Base-by-base conservation (phyloP, 257 asterid genomes). In the Penstemon davidsonii region DNA sequence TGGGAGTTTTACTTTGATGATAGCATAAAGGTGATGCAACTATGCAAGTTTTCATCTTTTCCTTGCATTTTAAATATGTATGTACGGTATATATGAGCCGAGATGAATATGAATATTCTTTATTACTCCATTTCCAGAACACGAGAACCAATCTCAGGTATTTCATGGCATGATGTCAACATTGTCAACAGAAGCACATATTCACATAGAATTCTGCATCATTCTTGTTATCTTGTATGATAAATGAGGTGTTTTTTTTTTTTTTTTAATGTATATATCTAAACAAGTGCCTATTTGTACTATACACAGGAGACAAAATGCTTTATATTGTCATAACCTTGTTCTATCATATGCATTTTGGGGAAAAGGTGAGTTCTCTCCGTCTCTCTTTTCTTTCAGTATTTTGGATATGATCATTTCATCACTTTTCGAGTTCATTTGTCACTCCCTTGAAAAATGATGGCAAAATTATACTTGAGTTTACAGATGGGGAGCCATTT, bases 71-170 rank as follows among this genome's bases (percentile, higher is more conserved):
- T 46, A 88, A 88, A 81, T 90, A 85, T 55, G 75, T 88, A 58
- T 90, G 96, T 69, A 4, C 84, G 83, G 97, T 96, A 40, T 83
- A 86, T 77, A 80, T 90, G 79, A 65, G 78, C 76, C 87, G 82
- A 85, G 71, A 33, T 49, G 62, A 66, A 19, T 25, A 25, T 25
- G 33, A 25, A 25, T 25, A 25, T 25, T 25, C 33, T 2, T 25
- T 1, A 2, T 25, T 25, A 25, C 33, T 25, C 33, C 33, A 25
- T 25, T 25, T 25, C 33, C 33, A 25, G 33, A 25, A 25, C 33
- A 25, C 33, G 33, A 25, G 33, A 25, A 25, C 33, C 33, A 25
- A 25, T 25, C 33, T 25, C 33, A 25, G 33, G 33, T 25, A 25
- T 25, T 25, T 25, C 33, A 25, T 25, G 2, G 1, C 33, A 25